Evolutionary conservation across 768 basidiomycete genomes (phyloP).

Genomic region (Boletus pseudo-olivaceus): DNA sequence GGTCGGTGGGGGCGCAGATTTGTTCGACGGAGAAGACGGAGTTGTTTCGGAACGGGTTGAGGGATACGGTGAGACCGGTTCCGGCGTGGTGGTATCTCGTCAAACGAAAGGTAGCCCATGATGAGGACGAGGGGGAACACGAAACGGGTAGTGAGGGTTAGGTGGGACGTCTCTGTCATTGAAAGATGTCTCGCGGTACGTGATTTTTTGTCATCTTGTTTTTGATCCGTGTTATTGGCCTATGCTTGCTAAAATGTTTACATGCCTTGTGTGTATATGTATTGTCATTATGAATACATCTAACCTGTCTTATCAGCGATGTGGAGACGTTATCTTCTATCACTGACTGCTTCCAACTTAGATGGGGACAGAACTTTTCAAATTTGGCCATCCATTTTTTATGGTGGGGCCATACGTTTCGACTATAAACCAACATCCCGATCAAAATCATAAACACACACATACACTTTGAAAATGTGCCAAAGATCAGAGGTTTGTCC

Average conservation of each 20-base stretch:
- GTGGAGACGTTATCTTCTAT: no score
- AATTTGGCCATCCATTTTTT: no score
- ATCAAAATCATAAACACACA: no score
- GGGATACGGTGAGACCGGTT: conserved; percentile 32
- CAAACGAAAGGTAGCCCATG: neutral
- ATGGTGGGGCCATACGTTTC: no score
- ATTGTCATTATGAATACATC: no score
- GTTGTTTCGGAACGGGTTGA: conserved; percentile 27
- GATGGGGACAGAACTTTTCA: no score
- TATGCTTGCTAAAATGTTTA: neutral
- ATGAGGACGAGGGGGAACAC: neutral
- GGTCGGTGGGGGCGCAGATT: conserved; percentile 27
- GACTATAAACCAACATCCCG: no score
- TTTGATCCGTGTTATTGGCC: neutral
- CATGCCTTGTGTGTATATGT: neutral
- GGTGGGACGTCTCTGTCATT: neutral
- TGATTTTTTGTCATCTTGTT: neutral
- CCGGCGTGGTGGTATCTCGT: conserved; percentile 33
- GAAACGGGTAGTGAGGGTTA: neutral
- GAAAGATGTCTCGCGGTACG: neutral
- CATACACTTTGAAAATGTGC: no score
- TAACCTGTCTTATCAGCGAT: no score
- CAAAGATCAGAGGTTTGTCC: no score
- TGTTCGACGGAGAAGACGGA: conserved; percentile 30
- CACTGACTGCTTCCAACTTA: no score